A percentile compares a stretch with the other conserved stretches of the same genome.
phyloP scores from a whole-genome alignment of 129 eudicot species.

The Gnaphalium uliginosum region DNA sequence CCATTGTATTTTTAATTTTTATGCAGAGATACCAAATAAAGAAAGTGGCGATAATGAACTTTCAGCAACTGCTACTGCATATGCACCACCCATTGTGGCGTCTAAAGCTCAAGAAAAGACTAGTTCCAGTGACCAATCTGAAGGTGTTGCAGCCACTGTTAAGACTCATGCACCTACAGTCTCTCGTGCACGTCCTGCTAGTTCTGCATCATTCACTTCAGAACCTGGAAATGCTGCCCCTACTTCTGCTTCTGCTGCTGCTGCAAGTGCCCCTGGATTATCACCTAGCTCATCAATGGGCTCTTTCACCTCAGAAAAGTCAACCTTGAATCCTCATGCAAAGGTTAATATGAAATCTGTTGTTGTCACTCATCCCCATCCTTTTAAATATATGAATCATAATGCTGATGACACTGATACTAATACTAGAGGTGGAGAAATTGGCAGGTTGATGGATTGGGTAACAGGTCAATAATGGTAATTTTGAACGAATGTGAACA shows the following conservation, averaged over 20 bases:
- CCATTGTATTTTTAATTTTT: neutral
- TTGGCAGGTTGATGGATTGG: neutral
- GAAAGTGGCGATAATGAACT: slow-evolving; percentile 50
- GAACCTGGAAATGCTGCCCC: slow-evolving; percentile 61
- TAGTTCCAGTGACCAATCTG: slow-evolving; percentile 38
- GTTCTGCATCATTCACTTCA: slow-evolving; percentile 64
- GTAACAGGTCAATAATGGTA: neutral
- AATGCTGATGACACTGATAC: neutral
- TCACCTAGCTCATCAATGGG: slow-evolving; percentile 90
- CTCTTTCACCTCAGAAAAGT: slow-evolving; percentile 84
- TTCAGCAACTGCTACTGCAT: slow-evolving; percentile 53
- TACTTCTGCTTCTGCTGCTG: slow-evolving; percentile 55
- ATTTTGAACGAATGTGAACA: too few relatives aligned
- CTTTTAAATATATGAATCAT: neutral
- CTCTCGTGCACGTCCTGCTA: slow-evolving; percentile 53
- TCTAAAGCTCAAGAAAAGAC: slow-evolving; percentile 54
- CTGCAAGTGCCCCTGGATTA: slow-evolving; percentile 55
- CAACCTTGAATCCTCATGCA: slow-evolving; percentile 88
- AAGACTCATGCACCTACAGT: slow-evolving; percentile 14
- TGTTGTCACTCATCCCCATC: neutral
- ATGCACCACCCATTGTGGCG: slow-evolving; percentile 44
- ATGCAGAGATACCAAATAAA: slow-evolving; percentile 38
- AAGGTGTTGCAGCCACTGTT: slow-evolving; percentile 35
- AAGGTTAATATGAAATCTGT: slow-evolving; percentile 49
- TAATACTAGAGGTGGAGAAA: slow-evolving; percentile 2